Percentiles rank a stretch among this genome's conserved stretches.
Conservation (phyloP, 192 early-diverging fungal genomes). For the Coemansia sp. region DNA sequence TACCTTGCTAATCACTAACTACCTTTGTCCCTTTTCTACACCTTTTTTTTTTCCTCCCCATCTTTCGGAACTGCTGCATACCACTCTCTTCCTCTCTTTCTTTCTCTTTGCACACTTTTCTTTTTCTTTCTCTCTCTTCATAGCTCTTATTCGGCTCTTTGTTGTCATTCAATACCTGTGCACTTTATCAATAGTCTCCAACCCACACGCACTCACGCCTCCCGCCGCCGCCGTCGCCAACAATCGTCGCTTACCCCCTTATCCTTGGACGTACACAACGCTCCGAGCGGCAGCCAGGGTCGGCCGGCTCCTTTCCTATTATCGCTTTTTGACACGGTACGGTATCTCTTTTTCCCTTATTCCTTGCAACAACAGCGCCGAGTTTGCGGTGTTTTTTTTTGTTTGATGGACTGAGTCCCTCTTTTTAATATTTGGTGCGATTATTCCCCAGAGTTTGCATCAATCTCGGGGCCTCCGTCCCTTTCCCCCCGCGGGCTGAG, state of each 20-base stretch:
- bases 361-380: background rate
- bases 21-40: slow-evolving; percentile 2
- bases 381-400: background rate
- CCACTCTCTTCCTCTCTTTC: background rate
- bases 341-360: background rate
- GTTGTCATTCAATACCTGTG: background rate
- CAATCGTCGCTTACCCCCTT: background rate
- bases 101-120: background rate
- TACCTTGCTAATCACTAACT: slow-evolving; percentile 2
- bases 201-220: background rate
- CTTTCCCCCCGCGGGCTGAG: background rate
- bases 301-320: background rate
- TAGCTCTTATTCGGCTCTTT: background rate
- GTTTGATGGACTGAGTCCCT: background rate
- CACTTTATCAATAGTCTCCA: slow-evolving; percentile 1
- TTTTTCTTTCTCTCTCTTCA: background rate
- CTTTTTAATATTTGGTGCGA: slow-evolving; percentile 1
- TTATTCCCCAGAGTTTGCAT: slow-evolving; percentile 10
- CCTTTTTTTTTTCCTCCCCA: background rate
- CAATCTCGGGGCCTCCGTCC: slow-evolving; percentile 4
- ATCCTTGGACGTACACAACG: slow-evolving; percentile 2
- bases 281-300: slow-evolving; percentile 1
- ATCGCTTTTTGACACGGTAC: slow-evolving; percentile 3
- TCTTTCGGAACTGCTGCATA: background rate
- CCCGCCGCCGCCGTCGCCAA: slow-evolving; percentile 1